These are phyloP conservation scores for Mastigamoeba balamuthi DNA, from an alignment of 78 protist species.

Conservation along the genomic window DNA sequence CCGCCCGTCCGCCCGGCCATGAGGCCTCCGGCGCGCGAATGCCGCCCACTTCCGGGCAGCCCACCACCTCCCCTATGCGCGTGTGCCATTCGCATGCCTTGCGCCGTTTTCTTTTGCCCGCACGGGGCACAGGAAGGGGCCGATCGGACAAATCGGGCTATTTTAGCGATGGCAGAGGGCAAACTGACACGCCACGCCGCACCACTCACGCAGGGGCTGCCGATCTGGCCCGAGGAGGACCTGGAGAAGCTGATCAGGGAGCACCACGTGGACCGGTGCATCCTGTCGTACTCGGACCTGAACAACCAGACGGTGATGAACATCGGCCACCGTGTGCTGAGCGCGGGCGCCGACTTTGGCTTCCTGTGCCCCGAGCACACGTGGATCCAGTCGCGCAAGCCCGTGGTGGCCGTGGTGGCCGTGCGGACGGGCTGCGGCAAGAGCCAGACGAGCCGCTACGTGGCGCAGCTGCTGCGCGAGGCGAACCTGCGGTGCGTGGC, in stretches of 20 bases:
- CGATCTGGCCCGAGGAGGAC: slow-evolving; percentile 5
- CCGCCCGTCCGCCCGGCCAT: no score
- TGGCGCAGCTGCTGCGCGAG: background rate
- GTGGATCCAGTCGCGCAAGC: background rate
- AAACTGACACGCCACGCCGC: no score
- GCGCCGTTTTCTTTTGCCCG: no score
- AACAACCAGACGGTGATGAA: background rate
- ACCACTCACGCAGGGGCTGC: no score
- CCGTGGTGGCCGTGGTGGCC: slow-evolving; percentile 17
- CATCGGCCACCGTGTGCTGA: background rate
- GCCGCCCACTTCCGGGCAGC: no score
- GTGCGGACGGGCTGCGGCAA: slow-evolving; percentile 35
- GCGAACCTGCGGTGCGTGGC: background rate
- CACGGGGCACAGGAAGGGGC: no score
- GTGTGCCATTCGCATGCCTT: no score
- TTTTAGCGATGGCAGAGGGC: no score
- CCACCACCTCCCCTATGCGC: no score
- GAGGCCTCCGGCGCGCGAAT: no score
- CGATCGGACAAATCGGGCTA: no score
- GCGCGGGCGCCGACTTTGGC: slow-evolving; percentile 11
- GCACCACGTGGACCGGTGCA: slow-evolving; percentile 5
- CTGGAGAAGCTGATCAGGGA: slow-evolving; percentile 3
- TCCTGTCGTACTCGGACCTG: slow-evolving; percentile 25
- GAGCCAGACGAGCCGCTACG: slow-evolving; percentile 15
- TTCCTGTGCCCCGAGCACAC: slow-evolving; percentile 7